These are phyloP conservation scores for Fusarium fracticaudum DNA, from an alignment of 2,329 filamentous ascomycete genomes.

Conservation along the genomic window DNA sequence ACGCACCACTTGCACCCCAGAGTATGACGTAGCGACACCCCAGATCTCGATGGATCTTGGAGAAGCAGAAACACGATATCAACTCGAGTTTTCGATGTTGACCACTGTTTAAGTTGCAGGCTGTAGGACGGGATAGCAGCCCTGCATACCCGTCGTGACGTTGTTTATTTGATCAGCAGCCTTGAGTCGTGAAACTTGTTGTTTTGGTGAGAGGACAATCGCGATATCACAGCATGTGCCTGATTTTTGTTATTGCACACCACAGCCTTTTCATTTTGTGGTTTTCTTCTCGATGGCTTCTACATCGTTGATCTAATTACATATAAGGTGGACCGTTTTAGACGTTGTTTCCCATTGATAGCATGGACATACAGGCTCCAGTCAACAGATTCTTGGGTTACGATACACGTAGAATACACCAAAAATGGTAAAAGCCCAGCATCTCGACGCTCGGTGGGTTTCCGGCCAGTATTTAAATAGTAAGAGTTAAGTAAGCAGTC, in stretches of 20 bases:
- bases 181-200: neutral
- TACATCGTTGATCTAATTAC: constrained; percentile 6
- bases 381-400: neutral
- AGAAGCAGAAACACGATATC: constrained; percentile 10
- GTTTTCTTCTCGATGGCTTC: neutral
- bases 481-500: constrained; percentile 15
- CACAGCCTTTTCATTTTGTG: neutral
- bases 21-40: constrained; percentile 38
- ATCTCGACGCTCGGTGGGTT: neutral
- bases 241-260: constrained; percentile 18
- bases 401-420: neutral
- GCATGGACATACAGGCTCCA: neutral
- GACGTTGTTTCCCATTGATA: neutral
- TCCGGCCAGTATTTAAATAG: neutral
- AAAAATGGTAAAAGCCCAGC: neutral
- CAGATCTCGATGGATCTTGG: constrained; percentile 35
- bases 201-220: neutral
- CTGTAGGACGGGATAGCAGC: constrained; percentile 5
- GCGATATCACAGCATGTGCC: constrained; percentile 17
- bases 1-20: constrained; percentile 24
- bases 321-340: constrained; percentile 5
- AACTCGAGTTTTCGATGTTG: constrained; percentile 18
- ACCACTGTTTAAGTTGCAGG: neutral
- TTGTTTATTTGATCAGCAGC: constrained; percentile 22
- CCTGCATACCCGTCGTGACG: constrained; percentile 31